A percentile compares a stretch with the other conserved stretches of the same genome.
phyloP scores from a whole-genome alignment of 2,329 filamentous ascomycete genomes.

The Alternaria sp. region DNA sequence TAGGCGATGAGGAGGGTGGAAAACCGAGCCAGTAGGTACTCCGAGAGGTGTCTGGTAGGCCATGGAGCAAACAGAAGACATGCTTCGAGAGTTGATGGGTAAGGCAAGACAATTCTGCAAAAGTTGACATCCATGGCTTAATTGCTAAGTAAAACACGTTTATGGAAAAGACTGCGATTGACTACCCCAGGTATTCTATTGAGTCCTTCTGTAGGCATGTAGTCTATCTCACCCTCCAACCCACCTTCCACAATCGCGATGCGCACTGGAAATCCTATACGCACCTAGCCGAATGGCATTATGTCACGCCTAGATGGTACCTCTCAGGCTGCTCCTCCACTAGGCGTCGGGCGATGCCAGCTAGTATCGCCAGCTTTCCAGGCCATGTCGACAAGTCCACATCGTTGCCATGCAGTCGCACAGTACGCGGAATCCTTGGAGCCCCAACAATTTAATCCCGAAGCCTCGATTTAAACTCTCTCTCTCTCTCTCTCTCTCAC shows the following conservation, averaged over 20 bases:
- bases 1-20: conserved; percentile 27
- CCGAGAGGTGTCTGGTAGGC: conserved; percentile 27
- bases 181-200: too few relatives aligned
- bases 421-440: not conserved
- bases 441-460: not conserved
- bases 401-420: not conserved
- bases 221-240: not conserved
- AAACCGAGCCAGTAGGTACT: conserved; percentile 28
- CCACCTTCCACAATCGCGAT: too few relatives aligned
- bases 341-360: not conserved
- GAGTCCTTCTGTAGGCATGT: not conserved
- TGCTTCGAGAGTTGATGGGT: conserved; percentile 29
- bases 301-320: not conserved
- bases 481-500: too few relatives aligned
- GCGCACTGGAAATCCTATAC: not conserved
- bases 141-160: conserved; percentile 22
- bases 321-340: not conserved
- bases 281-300: not conserved
- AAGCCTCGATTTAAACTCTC: too few relatives aligned
- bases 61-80: conserved; percentile 32
- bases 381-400: not conserved
- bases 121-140: conserved; percentile 29
- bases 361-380: not conserved
- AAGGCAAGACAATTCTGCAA: conserved; percentile 25
- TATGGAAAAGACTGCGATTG: too few relatives aligned